Evolutionary conservation across 2,329 filamentous ascomycete genomes (phyloP), one percentile per base, ranked within the genome.

Genomic region (Claviceps paspali): DNA sequence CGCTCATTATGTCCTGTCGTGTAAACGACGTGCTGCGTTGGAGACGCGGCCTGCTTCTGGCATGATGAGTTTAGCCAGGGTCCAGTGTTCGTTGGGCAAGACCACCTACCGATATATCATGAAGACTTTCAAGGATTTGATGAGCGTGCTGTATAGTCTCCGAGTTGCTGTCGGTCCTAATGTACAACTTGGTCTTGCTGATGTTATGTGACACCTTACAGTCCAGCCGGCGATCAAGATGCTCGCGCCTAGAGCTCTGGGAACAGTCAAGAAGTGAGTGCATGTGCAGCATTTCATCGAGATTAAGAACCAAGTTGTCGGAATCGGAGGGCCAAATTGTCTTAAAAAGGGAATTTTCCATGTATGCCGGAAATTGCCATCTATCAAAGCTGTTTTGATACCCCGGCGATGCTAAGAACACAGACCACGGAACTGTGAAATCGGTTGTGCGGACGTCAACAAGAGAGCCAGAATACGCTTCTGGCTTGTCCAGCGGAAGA

Each of bases 201-300:
- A 54, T 29, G n/a, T 56, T 56, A 40, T 51, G 19, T 0, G 54
- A 49, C 5, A 56, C 5, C 2, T 1, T 12, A 9, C 35, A 37
- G 2, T 10, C 2, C n/a, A 27, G 15, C 12, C 5, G 8, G 21
- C 8, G 5, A 22, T 5, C 21, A 22, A 37, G 15, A 15, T n/a
- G n/a, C n/a, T n/a, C n/a, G 6, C 2, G 8, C 4, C 35, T 10
- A 37, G 21, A 29, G 17, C 6, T 17, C n/a, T 18, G 23, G 6
- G 19, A 17, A 10, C 34, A 29, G 27, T 24, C 27, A 11, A 36
- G 27, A 28, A 7, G 21, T n/a, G 26, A 12, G 23, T 12, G 14
- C 26, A 30, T 36, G n/a, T 8, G 27, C 5, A 36, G 6, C 26
- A 36, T 8, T 15, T 29, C 10, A 12, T 12, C 11, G 4, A 31